phyloP scores from a whole-genome alignment of 495 filamentous ascomycete genomes.

The Pyronema omphalodes region DNA sequence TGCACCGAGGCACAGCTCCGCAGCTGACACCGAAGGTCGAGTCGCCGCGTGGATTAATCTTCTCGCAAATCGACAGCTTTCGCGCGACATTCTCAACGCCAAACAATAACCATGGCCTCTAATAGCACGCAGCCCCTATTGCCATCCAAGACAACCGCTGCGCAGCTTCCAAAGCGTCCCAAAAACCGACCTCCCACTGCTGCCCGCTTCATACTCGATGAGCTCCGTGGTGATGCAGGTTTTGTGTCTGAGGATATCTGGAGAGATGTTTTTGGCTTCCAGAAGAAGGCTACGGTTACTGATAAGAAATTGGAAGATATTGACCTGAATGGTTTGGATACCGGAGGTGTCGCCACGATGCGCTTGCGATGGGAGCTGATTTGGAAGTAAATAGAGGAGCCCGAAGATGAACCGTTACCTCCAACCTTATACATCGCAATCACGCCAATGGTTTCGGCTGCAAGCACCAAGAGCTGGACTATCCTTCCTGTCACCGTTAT shows the following conservation, averaged over 20 bases:
- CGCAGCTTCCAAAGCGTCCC: slow-evolving; percentile 24
- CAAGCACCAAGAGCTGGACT: slow-evolving; percentile 48
- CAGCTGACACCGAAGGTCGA: neutral
- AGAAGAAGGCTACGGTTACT: slow-evolving; percentile 19
- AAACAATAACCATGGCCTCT: neutral
- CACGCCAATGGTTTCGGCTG: slow-evolving; percentile 45
- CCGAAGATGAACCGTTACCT: slow-evolving; percentile 20
- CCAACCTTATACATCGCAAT: slow-evolving; percentile 40
- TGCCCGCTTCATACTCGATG: slow-evolving; percentile 57
- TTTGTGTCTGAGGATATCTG: slow-evolving; percentile 76
- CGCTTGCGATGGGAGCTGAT: neutral
- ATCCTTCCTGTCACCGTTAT: slow-evolving; percentile 53
- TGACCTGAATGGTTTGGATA: slow-evolving; percentile 2
- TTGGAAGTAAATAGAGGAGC: slow-evolving; percentile 10
- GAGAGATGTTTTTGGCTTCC: slow-evolving; percentile 54
- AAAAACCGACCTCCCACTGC: slow-evolving; percentile 40
- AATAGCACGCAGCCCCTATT: neutral
- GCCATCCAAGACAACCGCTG: neutral
- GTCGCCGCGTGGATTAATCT: neutral
- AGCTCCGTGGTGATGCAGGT: slow-evolving; percentile 73
- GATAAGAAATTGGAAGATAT: slow-evolving; percentile 4
- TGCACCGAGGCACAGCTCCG: neutral
- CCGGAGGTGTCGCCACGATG: neutral
- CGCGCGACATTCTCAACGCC: neutral
- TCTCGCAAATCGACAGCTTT: neutral